A percentile compares a stretch with the other conserved stretches of the same genome.
Evolutionary conservation across 805 yeast species (phyloP).

Genomic region (Naumovozyma castellii): DNA sequence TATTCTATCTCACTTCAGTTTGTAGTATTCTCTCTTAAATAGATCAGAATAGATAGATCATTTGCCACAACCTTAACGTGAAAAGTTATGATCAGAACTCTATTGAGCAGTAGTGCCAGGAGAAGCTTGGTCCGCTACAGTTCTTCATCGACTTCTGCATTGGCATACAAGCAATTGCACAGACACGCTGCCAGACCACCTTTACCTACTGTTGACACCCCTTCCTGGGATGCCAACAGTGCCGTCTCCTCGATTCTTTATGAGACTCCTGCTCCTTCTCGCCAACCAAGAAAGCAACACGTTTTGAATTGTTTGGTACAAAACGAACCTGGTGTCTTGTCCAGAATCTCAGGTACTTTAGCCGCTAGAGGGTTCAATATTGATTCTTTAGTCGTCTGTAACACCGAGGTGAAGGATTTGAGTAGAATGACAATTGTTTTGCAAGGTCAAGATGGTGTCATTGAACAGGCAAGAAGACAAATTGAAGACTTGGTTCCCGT

Average conservation of each 20-base stretch:
- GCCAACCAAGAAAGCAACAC: slow-evolving; percentile 67
- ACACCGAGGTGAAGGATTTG: slow-evolving; percentile 89
- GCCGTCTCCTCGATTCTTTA: slow-evolving; percentile 93
- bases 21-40: no score
- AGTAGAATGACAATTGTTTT: slow-evolving; percentile 95
- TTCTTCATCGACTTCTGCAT: slow-evolving; percentile 81
- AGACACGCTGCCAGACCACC: slow-evolving; percentile 82
- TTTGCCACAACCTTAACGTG: not conserved
- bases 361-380: slow-evolving; percentile 98
- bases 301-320: slow-evolving; percentile 94
- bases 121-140: slow-evolving; percentile 39
- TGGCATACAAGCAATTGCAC: slow-evolving; percentile 88
- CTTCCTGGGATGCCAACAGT: slow-evolving; percentile 90
- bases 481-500: slow-evolving; percentile 97
- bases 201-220: slow-evolving; percentile 85
- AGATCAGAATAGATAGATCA: no score
- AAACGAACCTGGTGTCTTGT: slow-evolving; percentile 96
- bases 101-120: slow-evolving; percentile 10
- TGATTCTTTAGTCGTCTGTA: slow-evolving; percentile 92
- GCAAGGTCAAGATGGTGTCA: slow-evolving; percentile 89
- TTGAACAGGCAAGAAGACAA: slow-evolving; percentile 97
- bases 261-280: slow-evolving; percentile 61
- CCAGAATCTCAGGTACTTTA: slow-evolving; percentile 85
- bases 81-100: slow-evolving; percentile 14
- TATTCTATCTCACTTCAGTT: no score